These are phyloP conservation scores for Acrocalymma vagum DNA, from an alignment of 2,329 filamentous ascomycete genomes.

Conservation along the genomic window DNA sequence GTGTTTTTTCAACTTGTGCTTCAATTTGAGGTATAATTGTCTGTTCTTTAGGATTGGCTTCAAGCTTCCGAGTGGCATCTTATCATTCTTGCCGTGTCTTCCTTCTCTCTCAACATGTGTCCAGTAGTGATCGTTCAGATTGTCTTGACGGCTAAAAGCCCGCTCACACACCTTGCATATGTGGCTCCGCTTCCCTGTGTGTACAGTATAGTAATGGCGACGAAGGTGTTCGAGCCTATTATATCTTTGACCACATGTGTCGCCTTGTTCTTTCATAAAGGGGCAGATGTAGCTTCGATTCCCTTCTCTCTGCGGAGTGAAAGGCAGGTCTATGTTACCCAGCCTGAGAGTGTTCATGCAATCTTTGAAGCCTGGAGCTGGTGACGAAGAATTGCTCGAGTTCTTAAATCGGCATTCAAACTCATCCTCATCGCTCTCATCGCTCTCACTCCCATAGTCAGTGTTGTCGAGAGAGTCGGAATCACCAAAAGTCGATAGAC, in stretches of 20 bases:
- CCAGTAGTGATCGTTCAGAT: constrained; percentile 33
- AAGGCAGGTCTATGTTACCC: no score
- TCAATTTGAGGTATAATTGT: constrained; percentile 20
- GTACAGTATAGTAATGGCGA: constrained; percentile 30
- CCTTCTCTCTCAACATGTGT: constrained; percentile 30
- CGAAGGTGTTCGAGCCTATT: constrained; percentile 30
- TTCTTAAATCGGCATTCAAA: no score
- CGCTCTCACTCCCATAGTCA: no score
- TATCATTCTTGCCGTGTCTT: constrained; percentile 23
- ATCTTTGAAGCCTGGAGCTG: no score
- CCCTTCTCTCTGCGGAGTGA: no score
- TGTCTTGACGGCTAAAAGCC: constrained; percentile 30
- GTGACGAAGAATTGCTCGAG: no score
- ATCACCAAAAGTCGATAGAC: no score
- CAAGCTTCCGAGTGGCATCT: constrained; percentile 21
- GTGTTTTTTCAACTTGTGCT: constrained; percentile 10
- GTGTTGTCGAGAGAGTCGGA: no score
- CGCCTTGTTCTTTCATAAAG: not conserved
- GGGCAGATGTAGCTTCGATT: constrained; percentile 20
- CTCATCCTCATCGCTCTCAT: no score
- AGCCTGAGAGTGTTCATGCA: no score
- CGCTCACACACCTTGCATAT: constrained; percentile 23
- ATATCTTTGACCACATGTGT: constrained; percentile 17
- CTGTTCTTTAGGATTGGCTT: constrained; percentile 26
- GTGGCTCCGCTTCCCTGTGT: constrained; percentile 7